Evolutionary conservation across 495 filamentous ascomycete genomes (phyloP), one percentile per base, ranked within the genome.

Genomic region (Podospora anserina): DNA sequence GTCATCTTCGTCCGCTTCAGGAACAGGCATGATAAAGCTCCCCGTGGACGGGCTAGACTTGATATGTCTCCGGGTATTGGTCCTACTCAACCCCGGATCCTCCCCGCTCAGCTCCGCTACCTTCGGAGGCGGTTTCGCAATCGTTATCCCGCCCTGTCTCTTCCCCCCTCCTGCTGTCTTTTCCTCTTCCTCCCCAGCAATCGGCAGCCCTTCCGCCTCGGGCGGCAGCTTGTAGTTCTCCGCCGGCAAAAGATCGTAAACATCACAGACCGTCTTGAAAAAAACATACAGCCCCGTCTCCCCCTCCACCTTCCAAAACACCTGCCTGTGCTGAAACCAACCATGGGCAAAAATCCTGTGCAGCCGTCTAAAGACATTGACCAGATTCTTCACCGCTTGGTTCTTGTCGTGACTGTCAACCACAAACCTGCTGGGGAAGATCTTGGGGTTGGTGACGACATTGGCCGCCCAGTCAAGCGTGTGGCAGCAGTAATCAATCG

Each of bases 401-500:
- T 82, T 88, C 71, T 85, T 85, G 72, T 90, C 89, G 72, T 85
- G 83, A 4, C 78, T 72, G 27, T 84, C 82, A 39, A 97, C 78
- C 4, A 90, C 91, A 68, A 98, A 85, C 65, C 95, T 85, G 68
- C 90, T 94, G 1, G 95, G 95, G 78, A 99, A 99, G 72, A 92
- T 89, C 80, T 97, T 97, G 57, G 90, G 88, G 65, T 89, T 91
- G 13, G 93, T 96, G 49, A 99, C 88, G 26, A 91, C 91, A 66
- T 95, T 95, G 54, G 90, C 92, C 0, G 95, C 95, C 91, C 95
- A 97, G 79, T 99, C 95, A 56, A 99, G 88, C 0, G 95, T 99
- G 76, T 99, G 95, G 77, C 93, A 97, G 84, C 92, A 97, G 78
- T 99, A 99, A 78, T 99, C 95, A 75, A 99, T 97, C 2, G 95